Evolutionary conservation across 1,139 yeast genomes (phyloP), one percentile per base, ranked within the genome.

Genomic region (Scheffersomyces segobiensis): DNA sequence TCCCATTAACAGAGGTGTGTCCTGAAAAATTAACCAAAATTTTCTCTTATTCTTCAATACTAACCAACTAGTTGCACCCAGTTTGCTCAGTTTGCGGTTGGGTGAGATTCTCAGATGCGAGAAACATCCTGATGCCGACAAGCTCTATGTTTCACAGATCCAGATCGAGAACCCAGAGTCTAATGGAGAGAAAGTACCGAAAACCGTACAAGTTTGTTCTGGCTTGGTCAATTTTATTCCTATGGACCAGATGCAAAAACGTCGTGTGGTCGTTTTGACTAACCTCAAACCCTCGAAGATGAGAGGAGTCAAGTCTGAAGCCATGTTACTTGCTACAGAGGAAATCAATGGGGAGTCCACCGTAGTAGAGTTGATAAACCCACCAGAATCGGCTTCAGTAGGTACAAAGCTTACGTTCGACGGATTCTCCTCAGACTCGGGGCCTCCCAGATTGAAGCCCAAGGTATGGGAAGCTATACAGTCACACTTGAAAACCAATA

Each of bases 201-300:
- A 8, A 8, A 48, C 50, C n/a, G 53, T 81, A 7, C 86, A 83
- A 55, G 85, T 86, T 0, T 84, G 87, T 62, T 84, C 87, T 49
- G 90, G 89, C 3, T 32, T 87, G 47, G 89, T 85, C 57, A 87
- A 88, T 65, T 85, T 87, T 75, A 82, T 89, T 66, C 87, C 96
- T 26, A 72, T 91, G 61, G 97, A 91, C 70, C 89, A 87, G 56
- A 87, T 93, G 95, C 92, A 88, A 76, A 83, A 88, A 71, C 87
- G 96, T 68, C 80, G 83, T 61, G 96, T 93, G 56, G 89, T 93
- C 52, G 89, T 89, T 55, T 90, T 93, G 63, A 92, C 96, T 63
- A 92, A 92, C 79, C 83, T 93, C 77, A 93, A 92, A 78, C 96
- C 97, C 12, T 96, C 91, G 53, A 89, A 86, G 69, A 91, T 93